Evolutionary conservation across 192 early-diverging fungal genomes (phyloP), one percentile per base, ranked within the genome.

Genomic region (Chytriomyces confervae): DNA sequence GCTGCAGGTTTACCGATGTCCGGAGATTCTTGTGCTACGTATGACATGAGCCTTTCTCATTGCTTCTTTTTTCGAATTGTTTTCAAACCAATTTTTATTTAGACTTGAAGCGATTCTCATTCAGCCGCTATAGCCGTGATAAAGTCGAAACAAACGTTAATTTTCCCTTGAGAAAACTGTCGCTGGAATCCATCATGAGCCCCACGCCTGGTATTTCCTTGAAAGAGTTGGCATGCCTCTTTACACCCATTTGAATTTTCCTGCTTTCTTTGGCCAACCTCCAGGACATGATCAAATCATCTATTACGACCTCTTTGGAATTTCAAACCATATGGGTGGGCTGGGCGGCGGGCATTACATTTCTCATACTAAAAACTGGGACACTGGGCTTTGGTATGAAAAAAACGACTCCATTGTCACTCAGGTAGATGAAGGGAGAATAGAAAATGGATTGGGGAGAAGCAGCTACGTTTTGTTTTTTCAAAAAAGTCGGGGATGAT

Each of bases 1-100:
- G 27, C 50, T 89, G 51, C 62, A 45, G 29, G 65, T 89, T 7
- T 83, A 80, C 48, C 51, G 74, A 45, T 74, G 53, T 13, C 88
- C 88, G 7, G 74, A 83, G 61, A 64, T 89, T n/a, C 75, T 89
- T 7, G 87, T 89, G 10, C 46, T 89, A 4, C 88, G 88, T 89
- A 71, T 76, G 81, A 74, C 47, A 11, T 69, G 13, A 10, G 18
- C 47, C 20, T 20, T 57, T 57, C 20, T 57, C 3, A 18, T 3
- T 20, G 3, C 20, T 57, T 57, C 2, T 57, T n/a, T 57, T n/a
- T 57, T 57, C 53, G 53, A 57, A 57, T 13, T 16, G 24, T 3
- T 43, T 43, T 13, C 64, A 20, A 65, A 65, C 20, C 13, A 65
- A 27, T 20, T 16, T 48, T 49, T 18, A 10, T 36, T 24, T 70